Evolutionary conservation across 306 rosid genomes (phyloP), one percentile per base, ranked within the genome.

Genomic region (Cotoneaster glaucophyllus): DNA sequence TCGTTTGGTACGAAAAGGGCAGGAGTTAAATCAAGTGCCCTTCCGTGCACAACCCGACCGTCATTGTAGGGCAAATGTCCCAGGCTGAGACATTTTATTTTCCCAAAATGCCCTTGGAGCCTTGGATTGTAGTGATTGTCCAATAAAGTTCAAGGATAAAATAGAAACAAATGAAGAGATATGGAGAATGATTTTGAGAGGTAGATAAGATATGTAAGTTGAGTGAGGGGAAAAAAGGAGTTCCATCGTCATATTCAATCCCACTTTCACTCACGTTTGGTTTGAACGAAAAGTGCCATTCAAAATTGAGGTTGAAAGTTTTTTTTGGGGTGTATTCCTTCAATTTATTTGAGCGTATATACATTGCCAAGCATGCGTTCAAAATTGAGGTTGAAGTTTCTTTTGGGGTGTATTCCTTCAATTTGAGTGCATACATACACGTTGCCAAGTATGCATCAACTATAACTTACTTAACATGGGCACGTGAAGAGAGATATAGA

Each of bases 151-250:
- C 3, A 31, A 57, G 76, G 89, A 68, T 68, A 69, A 28, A 53
- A n/a, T 63, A 31, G 81, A 73, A 61, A 82, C 28, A 10, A 48
- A 18, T 8, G 13, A 15, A 25, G 9, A 44, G 82, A 75, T 78
- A 71, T 17, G 87, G 73, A 73, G 69, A 66, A 69, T 66, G 72
- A 78, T 64, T 74, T 53, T 54, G 14, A 29, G 72, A 64, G 5
- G 64, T 44, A 71, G 88, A 86, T 86, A 83, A 80, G 87, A 86
- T 76, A 68, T 78, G 84, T 63, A 67, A 28, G 77, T 80, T 80
- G 67, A 78, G 78, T 67, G 71, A 69, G 79, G 56, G 68, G 69
- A 50, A 28, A 48, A 52, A 69, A 52, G 71, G 71, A 45, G 43
- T 59, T 19, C 21, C 1, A 13, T 58, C 32, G 11, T 41, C n/a